Evolutionary conservation across 345 rosid genomes (phyloP), one percentile per base, ranked within the genome.

Genomic region (Populus deltoides): DNA sequence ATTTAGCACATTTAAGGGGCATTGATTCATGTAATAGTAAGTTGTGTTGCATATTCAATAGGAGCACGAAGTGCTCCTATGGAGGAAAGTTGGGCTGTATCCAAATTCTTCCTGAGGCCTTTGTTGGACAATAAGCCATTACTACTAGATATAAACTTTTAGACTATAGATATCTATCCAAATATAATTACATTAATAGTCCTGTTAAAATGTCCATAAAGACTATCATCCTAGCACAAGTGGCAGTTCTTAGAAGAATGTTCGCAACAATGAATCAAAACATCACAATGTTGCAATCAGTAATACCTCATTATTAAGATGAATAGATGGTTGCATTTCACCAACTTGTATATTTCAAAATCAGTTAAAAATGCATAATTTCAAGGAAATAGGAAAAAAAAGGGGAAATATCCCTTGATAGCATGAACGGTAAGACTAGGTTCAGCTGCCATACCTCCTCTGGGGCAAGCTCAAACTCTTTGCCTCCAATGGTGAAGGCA

Each of bases 401-500:
- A 55, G 15, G n/a, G 27, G 13, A 47, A 47, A 25, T 39, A 31
- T 53, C 53, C 70, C 62, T 11, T 33, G 36, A 13, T 3, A 39
- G 2, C 25, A 57, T 69, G 25, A 59, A n/a, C 36, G 36, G 7
- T 59, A 43, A 20, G 9, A 62, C 3, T 33, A 38, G 65, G 66
- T 47, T 9, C 72, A 22, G n/a, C 31, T 1, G n/a, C 8, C 27
- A 63, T 75, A 82, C 85, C 82, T 82, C 77, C 18, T 82, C 24
- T 31, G 85, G 82, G 6, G 77, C 35, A 20, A 82, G 77, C 7
- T 79, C 36, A 25, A 82, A 75, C 68, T 18, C 29, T 55, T 75
- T 79, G 20, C 74, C 85, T 2, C 77, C 82, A 18, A 82, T 67
- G n/a, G 85, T 68, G 80, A 82, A 78, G 22, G 85, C 57, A 33